Base-by-base conservation (phyloP, 129 eudicot genomes). In the Flaveria trinervia region DNA sequence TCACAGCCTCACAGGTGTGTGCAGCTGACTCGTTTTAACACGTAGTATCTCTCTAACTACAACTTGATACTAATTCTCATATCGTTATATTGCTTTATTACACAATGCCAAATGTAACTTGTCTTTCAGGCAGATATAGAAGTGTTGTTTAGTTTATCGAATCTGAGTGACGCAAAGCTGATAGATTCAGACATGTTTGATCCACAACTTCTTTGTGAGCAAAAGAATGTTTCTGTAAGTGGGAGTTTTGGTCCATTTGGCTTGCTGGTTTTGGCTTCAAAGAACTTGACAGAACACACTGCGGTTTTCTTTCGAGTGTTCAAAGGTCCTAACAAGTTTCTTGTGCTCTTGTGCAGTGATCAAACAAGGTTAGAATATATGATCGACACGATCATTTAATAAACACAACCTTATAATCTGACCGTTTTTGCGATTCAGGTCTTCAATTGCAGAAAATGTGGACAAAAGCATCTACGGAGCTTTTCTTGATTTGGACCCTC, bases 1-100 rank as follows among this genome's bases (percentile, higher is more conserved):
- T 88, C 48, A 88, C 83, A 7, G 86, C 85, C n/a, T 73, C 86
- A 51, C 92, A 85, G 86, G 96, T 89, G 46, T 70, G 70, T 79
- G n/a, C 9, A 26, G 16, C 20, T 41, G 54, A 41, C 30, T 5
- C 4, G 25, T 68, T 30, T 71, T 14, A 49, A 8, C 16, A 51
- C 28, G 14, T 18, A 64, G 14, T 18, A 64, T 18, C 1, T 23
- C 9, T 68, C 13, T n/a, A 41, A 9, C 23, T 8, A 16, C 2
- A 33, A 16, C 28, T 41, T 66, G 4, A 8, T 43, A 50, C 16
- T 13, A 13, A 62, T 46, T 45, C 41, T 50, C 39, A 25, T 33
- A 64, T 65, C 45, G 44, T 18, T 55, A n/a, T 41, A 41, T 15
- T 51, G 1, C 36, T 23, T 18, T 71, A 9, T 51, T 79, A 71